Conservation (phyloP, 768 basidiomycete genomes). For the Hygrocybe coccinea region DNA sequence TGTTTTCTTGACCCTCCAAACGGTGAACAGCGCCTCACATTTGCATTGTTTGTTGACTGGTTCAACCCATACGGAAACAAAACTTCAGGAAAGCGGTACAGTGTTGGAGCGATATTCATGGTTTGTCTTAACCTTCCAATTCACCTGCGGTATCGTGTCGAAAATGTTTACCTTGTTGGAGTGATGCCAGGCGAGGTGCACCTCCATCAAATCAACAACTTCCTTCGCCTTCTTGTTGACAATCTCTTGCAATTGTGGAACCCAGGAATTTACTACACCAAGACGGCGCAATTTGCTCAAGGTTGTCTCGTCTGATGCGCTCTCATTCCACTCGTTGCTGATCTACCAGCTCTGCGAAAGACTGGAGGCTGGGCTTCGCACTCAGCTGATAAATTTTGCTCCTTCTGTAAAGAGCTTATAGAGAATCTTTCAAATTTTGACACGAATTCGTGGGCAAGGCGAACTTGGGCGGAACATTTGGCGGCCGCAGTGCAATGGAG, state of each 20-base stretch:
- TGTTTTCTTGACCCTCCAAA: neutral
- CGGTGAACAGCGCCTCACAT: slow-evolving; percentile 23
- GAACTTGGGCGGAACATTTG: neutral
- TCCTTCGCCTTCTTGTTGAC: slow-evolving; percentile 25
- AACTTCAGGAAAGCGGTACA: slow-evolving; percentile 19
- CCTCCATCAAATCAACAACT: slow-evolving; percentile 25
- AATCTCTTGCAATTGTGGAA: slow-evolving; percentile 28
- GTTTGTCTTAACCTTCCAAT: slow-evolving; percentile 34
- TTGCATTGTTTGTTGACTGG: slow-evolving; percentile 30
- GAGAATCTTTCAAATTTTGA: neutral
- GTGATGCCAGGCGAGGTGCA: slow-evolving; percentile 29
- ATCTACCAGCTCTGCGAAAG: slow-evolving; percentile 33
- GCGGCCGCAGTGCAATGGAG: slow-evolving; percentile 17
- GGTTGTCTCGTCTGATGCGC: slow-evolving; percentile 23
- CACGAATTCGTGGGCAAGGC: neutral
- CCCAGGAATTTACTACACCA: slow-evolving; percentile 22
- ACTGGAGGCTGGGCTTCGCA: slow-evolving; percentile 16
- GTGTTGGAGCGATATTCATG: slow-evolving; percentile 30
- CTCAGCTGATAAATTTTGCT: slow-evolving; percentile 16
- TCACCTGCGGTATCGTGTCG: slow-evolving; percentile 21
- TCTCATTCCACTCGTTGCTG: slow-evolving; percentile 28
- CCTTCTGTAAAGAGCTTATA: slow-evolving; percentile 5
- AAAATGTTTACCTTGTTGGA: neutral
- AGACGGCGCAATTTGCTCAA: slow-evolving; percentile 10
- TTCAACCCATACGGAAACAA: slow-evolving; percentile 34